Base-by-base conservation (phyloP, 805 yeast species). In the Cyberlindnera saturnus region DNA sequence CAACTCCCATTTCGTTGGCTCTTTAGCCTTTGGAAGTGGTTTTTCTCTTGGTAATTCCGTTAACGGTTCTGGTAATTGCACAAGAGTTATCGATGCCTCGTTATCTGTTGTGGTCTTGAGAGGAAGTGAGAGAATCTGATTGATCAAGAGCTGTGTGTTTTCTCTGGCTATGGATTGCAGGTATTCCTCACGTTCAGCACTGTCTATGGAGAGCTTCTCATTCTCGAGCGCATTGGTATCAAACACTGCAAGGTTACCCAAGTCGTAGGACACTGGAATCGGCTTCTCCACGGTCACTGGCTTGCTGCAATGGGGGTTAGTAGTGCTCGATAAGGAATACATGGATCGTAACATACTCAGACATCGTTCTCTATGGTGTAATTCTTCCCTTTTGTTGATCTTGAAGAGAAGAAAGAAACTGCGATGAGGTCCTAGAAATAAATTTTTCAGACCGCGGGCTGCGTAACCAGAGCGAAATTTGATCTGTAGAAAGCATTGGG, bases 1-100 rank as follows among this genome's bases (percentile, higher is more conserved):
- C 60, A 77, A 76, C 69, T 93, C 96, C 99, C 99, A 93, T 69
- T 82, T 89, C 52, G 99, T 90, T 55, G 81, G 86, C 43, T 91
- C 83, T 70, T 87, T 93, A 42, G 86, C 81, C 67, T 89, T 90
- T 46, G 99, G 99, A 56, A 93, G 67, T 38, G 96, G 82, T 69
- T 93, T 93, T 64, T 93, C 99, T 73, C 99, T 56, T 43, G 99
- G 99, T 50, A 90, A 71, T 45, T 68, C 75, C 16, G 95, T 82
- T 14, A 75, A 65, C 19, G 96, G 95, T 43, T 78, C 88, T 30
- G 99, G 98, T 47, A 93, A 73, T 57, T 75, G 80, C 42, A 93
- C 79, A 49, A 91, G 76, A 9, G 96, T 82, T 78, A 89, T 80
- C 39, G 71, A 67, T 17, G 40, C 34, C 30, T 31, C 30, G 32